Evolutionary conservation across 2,329 filamentous ascomycete species (phyloP).

Genomic region (Beauveria sp.): DNA sequence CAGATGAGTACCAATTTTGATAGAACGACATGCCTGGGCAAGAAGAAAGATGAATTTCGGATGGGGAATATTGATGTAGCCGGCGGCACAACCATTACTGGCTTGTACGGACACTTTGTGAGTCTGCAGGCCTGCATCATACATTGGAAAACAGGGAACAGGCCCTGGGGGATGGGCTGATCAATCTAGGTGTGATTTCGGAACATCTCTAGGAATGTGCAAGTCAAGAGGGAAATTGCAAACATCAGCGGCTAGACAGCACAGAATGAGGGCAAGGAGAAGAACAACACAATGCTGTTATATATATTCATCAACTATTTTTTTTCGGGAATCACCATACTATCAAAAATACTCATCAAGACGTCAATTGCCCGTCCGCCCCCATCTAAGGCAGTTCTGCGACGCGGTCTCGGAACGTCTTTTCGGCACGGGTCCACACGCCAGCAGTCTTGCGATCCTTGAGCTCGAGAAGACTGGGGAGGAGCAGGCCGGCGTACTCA

Average conservation of each 20-base stretch:
- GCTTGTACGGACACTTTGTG: not conserved
- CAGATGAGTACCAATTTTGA: not conserved
- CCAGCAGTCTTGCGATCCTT: slow-evolving; percentile 62
- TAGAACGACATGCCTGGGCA: not conserved
- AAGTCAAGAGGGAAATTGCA: too few relatives aligned
- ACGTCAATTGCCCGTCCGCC: not conserved
- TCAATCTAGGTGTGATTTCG: not conserved
- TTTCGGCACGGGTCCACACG: slow-evolving; percentile 76
- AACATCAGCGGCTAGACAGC: too few relatives aligned
- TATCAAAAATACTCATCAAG: too few relatives aligned
- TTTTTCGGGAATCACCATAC: not conserved
- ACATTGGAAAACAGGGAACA: not conserved
- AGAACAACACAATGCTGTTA: too few relatives aligned
- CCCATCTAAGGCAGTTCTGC: slow-evolving; percentile 8
- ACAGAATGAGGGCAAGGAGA: too few relatives aligned
- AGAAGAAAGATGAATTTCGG: not conserved
- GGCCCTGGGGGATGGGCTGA: not conserved
- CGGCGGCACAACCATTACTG: not conserved
- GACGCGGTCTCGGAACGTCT: slow-evolving; percentile 62
- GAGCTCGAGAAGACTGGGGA: slow-evolving; percentile 68
- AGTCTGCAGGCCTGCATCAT: not conserved
- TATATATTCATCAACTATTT: not conserved
- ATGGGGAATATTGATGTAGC: not conserved
- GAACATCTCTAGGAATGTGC: not conserved
- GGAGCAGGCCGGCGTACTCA: slow-evolving; percentile 67